A percentile compares a stretch with the other conserved stretches of the same genome.
Evolutionary conservation across 148 eudicot species (phyloP).

Genomic region (Rhododendron ferrugineum): DNA sequence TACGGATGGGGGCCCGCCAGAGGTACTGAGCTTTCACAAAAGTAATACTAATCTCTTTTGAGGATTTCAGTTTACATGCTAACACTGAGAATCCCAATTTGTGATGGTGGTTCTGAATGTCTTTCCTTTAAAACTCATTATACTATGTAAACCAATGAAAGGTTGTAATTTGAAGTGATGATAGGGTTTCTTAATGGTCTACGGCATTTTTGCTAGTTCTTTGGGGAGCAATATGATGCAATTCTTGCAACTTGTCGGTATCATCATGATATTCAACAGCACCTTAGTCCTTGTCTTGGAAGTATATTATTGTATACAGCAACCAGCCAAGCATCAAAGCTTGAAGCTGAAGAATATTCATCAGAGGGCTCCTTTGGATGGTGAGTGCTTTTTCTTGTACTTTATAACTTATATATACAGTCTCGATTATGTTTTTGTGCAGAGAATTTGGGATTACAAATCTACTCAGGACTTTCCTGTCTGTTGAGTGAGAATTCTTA

Average conservation of each 20-base stretch:
- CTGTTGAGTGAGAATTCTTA: background rate
- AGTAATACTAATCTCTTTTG: background rate
- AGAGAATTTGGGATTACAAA: background rate
- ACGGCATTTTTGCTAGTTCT: background rate
- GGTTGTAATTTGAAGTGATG: background rate
- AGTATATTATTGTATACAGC: background rate
- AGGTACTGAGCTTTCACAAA: background rate
- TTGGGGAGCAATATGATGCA: background rate
- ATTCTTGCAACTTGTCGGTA: background rate
- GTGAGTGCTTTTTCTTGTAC: background rate
- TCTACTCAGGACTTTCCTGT: background rate
- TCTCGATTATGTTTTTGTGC: background rate
- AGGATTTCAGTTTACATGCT: background rate
- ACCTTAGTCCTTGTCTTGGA: background rate
- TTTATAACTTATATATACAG: background rate
- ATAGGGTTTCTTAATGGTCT: background rate
- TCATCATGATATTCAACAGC: background rate
- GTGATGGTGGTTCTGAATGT: background rate
- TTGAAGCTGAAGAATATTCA: background rate
- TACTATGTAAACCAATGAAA: background rate
- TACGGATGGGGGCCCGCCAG: slow-evolving; percentile 52
- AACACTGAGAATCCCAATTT: background rate
- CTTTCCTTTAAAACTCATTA: background rate
- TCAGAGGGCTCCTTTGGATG: background rate
- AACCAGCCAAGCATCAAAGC: background rate